Evolutionary conservation across 2,329 filamentous ascomycete genomes (phyloP).

Genomic region (Chaetoscypha palmicola): DNA sequence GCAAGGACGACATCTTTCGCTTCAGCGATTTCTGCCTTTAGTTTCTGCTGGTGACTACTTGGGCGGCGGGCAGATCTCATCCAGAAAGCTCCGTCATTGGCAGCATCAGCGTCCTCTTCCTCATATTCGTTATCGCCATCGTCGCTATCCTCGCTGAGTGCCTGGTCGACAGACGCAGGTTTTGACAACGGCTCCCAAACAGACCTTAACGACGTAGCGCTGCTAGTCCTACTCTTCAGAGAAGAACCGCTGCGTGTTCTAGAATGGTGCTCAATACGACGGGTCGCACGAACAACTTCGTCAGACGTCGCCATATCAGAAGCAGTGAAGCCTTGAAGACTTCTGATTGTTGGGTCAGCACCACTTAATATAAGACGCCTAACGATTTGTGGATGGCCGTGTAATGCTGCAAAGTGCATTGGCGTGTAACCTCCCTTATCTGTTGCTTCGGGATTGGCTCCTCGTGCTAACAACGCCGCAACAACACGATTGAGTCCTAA

Average conservation of each 20-base stretch:
- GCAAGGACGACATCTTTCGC: constrained; percentile 24
- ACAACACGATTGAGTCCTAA: constrained; percentile 70
- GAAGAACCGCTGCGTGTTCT: constrained; percentile 61
- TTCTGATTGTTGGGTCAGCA: constrained; percentile 64
- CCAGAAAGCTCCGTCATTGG: constrained; percentile 29
- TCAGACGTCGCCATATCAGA: constrained; percentile 63
- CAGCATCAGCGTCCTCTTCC: constrained; percentile 28
- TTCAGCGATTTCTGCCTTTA: constrained; percentile 12
- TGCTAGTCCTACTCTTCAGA: constrained; percentile 54
- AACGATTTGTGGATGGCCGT: constrained; percentile 69
- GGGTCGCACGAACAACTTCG: constrained; percentile 56
- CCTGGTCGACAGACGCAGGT: constrained; percentile 32
- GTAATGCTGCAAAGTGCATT: constrained; percentile 73
- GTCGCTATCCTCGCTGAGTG: constrained; percentile 37
- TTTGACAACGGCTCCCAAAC: constrained; percentile 54
- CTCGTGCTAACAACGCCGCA: constrained; percentile 67
- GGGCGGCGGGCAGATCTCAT: constrained; percentile 29
- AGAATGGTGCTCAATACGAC: constrained; percentile 53
- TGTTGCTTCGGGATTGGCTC: constrained; percentile 66
- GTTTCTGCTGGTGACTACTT: constrained; percentile 26
- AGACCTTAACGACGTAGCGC: constrained; percentile 59
- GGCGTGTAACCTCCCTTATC: constrained; percentile 78
- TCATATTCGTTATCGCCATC: constrained; percentile 37
- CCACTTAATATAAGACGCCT: constrained; percentile 66
- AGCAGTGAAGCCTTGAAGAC: constrained; percentile 61